Percentiles rank a stretch among this genome's conserved stretches.
Conservation (phyloP, 78 protist genomes). For the Creolimax fragrantissima region DNA sequence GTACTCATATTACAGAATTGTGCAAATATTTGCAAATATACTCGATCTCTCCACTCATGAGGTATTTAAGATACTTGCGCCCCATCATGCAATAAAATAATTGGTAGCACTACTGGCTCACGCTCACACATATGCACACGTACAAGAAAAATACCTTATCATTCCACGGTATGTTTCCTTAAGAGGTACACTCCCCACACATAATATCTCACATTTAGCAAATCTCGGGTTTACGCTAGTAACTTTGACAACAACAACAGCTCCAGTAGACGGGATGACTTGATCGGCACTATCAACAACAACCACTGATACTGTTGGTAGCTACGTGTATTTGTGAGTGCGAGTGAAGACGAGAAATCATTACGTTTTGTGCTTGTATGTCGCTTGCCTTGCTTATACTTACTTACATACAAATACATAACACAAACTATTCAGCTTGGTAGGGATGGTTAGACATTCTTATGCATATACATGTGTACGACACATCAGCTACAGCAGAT, state of each 20-base stretch:
- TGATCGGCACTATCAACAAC: neutral
- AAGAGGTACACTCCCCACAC: neutral
- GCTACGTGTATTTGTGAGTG: neutral
- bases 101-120: neutral
- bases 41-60: no score
- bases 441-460: neutral
- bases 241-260: neutral
- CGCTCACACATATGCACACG: neutral
- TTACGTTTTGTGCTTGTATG: neutral
- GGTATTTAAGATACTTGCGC: no score
- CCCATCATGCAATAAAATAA: no score
- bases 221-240: conserved; percentile 14
- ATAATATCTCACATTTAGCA: neutral
- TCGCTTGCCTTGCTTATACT: neutral
- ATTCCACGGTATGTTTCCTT: conserved; percentile 1
- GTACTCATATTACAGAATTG: no score
- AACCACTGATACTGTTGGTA: neutral
- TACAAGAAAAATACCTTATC: neutral
- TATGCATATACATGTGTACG: neutral
- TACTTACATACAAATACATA: neutral
- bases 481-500: neutral
- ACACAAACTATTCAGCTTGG: no score
- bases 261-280: neutral
- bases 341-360: neutral
- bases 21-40: no score